Conservation (phyloP, 768 basidiomycete genomes). For the Tricholoma terreum region DNA sequence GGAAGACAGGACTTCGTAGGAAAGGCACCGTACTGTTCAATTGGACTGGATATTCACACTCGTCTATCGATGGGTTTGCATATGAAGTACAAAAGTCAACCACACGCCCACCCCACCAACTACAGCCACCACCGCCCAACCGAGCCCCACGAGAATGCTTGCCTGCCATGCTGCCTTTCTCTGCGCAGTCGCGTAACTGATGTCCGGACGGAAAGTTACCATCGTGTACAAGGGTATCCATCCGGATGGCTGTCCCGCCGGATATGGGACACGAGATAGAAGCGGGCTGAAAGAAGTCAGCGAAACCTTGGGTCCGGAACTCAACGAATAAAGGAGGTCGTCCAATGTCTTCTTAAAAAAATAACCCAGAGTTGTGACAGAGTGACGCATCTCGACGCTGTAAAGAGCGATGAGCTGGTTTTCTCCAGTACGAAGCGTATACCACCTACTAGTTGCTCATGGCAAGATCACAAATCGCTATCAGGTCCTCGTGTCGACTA, state of each 20-base stretch:
- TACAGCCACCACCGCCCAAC: conserved; percentile 45
- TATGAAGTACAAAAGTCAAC: conserved; percentile 26
- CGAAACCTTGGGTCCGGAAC: conserved; percentile 44
- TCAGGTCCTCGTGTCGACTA: conserved; percentile 80
- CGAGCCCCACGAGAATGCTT: conserved; percentile 50
- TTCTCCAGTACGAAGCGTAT: conserved; percentile 1
- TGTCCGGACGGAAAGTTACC: conserved; percentile 96
- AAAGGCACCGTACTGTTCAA: conserved; percentile 11
- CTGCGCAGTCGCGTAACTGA: conserved; percentile 82
- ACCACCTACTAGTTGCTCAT: conserved; percentile 92
- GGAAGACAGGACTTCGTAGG: conserved; percentile 9
- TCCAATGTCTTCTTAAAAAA: conserved; percentile 78
- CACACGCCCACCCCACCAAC: conserved; percentile 44
- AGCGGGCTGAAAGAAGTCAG: conserved; percentile 44
- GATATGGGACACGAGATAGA: conserved; percentile 54
- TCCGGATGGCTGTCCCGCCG: conserved; percentile 56
- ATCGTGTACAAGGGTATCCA: conserved; percentile 97
- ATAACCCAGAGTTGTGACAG: conserved; percentile 80
- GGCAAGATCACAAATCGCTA: conserved; percentile 88
- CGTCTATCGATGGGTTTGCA: conserved; percentile 12
- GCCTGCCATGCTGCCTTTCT: conserved; percentile 69
- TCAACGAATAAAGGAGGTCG: conserved; percentile 65
- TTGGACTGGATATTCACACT: conserved; percentile 14
- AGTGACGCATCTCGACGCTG: conserved; percentile 93
- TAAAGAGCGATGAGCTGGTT: conserved; percentile 16